A percentile compares a stretch with the other conserved stretches of the same genome.
phyloP scores from a whole-genome alignment of 2,329 filamentous ascomycete genomes.

The Aspergillus phoenicis region DNA sequence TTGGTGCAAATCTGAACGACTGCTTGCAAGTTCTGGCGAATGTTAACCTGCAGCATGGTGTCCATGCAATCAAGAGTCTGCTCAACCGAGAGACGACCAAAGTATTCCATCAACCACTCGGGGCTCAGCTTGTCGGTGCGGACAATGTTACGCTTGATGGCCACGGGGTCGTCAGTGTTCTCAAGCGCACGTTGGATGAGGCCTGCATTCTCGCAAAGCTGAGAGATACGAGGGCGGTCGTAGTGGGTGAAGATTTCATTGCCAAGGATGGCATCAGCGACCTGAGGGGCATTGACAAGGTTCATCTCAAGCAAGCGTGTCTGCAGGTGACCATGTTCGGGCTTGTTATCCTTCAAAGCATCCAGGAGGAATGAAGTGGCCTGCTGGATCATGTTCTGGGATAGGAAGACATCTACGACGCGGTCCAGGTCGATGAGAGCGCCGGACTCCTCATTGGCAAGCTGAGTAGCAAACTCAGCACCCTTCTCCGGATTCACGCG shows the following conservation, averaged over 20 bases:
- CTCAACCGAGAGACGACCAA: conserved; percentile 91
- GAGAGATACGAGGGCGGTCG: conserved; percentile 84
- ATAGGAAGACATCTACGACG: conserved; percentile 96
- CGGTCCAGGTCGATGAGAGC: conserved; percentile 89
- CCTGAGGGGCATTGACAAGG: conserved; percentile 90
- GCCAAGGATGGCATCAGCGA: conserved; percentile 94
- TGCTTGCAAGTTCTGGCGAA: conserved; percentile 92
- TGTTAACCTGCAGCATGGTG: conserved; percentile 95
- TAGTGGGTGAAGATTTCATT: conserved; percentile 99
- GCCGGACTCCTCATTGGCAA: conserved; percentile 86
- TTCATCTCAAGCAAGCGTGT: conserved; percentile 98
- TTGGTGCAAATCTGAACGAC: conserved; percentile 97
- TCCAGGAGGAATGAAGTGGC: conserved; percentile 97
- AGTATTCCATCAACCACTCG: conserved; percentile 91
- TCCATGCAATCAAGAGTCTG: conserved; percentile 92
- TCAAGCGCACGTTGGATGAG: conserved; percentile 85
- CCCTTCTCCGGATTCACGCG: conserved; percentile 91
- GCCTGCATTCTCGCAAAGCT: conserved; percentile 90
- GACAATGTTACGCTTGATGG: conserved; percentile 88
- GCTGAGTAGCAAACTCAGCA: conserved; percentile 87
- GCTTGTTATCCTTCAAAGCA: conserved; percentile 90
- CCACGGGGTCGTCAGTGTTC: conserved; percentile 86
- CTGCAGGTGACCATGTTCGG: conserved; percentile 90
- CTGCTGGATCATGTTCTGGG: conserved; percentile 96
- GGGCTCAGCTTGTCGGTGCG: conserved; percentile 81